Evolutionary conservation across 768 basidiomycete genomes (phyloP), one percentile per base, ranked within the genome.

Genomic region (Pseudohyphozyma bogoriensis): DNA sequence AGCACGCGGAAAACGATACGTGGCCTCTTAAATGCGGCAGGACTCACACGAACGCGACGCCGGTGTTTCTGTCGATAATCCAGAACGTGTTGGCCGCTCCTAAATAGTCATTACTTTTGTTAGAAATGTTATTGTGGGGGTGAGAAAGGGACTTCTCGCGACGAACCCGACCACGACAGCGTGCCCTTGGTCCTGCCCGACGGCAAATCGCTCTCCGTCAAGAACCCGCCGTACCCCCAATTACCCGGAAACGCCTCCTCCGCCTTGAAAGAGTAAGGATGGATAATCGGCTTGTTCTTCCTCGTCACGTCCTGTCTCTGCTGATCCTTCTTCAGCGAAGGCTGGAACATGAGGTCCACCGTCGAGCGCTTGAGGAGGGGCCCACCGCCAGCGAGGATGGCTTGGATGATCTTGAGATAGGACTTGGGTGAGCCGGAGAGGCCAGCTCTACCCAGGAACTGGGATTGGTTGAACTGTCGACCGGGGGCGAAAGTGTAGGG

Each of bases 391-490:
- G 42, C 59, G 1, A 72, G 63, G n/a, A 74, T 35, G 36, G 61
- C 66, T 18, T 69, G 65, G 2, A 73, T 46, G 53, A 73, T 54
- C 1, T 42, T 56, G 39, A 73, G 64, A 55, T 69, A 73, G 35
- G 71, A 71, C 4, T 50, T 40, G 0, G 68, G 45, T 0, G 69
- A 69, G 22, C 72, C 72, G 32, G 57, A 68, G 16, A 73, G 60
- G 6, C 73, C 73, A 1, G 60, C 31, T 47, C 62, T 44, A 60
- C 69, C 49, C 45, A 58, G 40, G 54, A 58, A 11, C 54, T 61
- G n/a, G 65, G 59, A 10, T 62, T 58, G 40, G 46, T 24, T 58
- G 59, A 18, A 45, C 24, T 31, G 55, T 4, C 15, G 8, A 11
- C 24, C 18, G 7, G 44, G 11, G 29, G 7, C 40, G 15, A 65